Evolutionary conservation across 176 grass and related monocot genomes (phyloP), one percentile per base, ranked within the genome.

Genomic region (Eragrostis curvula): DNA sequence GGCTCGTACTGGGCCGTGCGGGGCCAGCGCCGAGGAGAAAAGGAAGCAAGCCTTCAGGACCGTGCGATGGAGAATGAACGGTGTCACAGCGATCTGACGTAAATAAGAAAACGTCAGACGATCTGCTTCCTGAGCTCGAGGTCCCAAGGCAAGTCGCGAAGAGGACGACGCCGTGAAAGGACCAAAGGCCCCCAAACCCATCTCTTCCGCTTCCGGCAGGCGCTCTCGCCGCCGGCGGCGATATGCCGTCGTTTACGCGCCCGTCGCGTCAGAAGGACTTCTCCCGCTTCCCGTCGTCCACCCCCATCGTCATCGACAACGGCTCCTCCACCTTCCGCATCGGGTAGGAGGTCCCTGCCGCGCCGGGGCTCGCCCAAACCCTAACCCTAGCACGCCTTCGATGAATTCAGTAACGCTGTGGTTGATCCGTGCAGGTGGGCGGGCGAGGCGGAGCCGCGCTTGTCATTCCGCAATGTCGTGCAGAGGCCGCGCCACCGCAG

Each of bases 231-330:
- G 53, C 2, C 46, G 62, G 2, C 59, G 25, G 23, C 70, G 30
- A 48, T 39, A 89, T 89, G 88, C 16, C 72, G 53, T n/a, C 72
- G 72, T 2, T 24, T 1, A 24, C 68, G 66, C 88, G 88, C 25
- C 78, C 88, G 6, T n/a, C 73, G 39, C 68, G 96, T 85, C 56
- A 95, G 43, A 15, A 79, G 12, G 96, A 98, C 82, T 98, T 91
- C 63, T 79, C 83, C 5, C 40, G 48, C 67, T 90, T 98, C 88
- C 85, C 90, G 24, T 64, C 83, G 25, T 65, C 88, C 66, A 85
- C 83, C 48, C 93, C 96, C 28, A 98, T 98, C 81, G 93, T 98
- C 74, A 93, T 95, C 84, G 96, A 98, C 86, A 98, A 98, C 79
- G 93, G 96, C 20, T 85, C 88, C 63, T 98, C 90, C 85, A 82